A percentile compares a stretch with the other conserved stretches of the same genome.
Evolutionary conservation across 202 grass and related monocot species (phyloP).

Genomic region (Bolboschoenoplectus hybrid): DNA sequence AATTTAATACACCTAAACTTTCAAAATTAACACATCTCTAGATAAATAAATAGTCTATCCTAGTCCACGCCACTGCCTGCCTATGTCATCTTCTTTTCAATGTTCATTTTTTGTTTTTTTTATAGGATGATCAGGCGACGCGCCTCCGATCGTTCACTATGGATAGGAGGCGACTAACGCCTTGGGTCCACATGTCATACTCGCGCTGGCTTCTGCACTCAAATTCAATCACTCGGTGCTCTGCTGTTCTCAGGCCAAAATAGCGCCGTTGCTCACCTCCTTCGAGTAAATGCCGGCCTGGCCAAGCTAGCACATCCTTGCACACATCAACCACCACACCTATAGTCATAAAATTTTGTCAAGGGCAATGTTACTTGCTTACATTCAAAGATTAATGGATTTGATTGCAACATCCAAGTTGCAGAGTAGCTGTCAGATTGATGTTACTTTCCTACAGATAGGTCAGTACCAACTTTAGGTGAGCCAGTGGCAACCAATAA

Average conservation of each 20-base stretch:
- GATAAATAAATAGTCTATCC: constrained; percentile 29
- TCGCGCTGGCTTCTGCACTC: constrained; percentile 72
- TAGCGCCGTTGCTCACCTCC: constrained; percentile 84
- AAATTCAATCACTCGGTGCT: constrained; percentile 94
- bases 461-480: background rate
- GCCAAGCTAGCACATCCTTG: constrained; percentile 81
- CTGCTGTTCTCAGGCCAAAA: constrained; percentile 81
- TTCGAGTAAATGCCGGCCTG: constrained; percentile 80
- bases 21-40: constrained; percentile 30
- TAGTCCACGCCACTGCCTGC: background rate
- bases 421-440: background rate
- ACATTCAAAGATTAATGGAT: background rate
- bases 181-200: constrained; percentile 83
- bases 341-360: constrained; percentile 14
- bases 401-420: background rate
- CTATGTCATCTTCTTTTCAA: background rate
- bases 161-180: constrained; percentile 71
- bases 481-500: background rate
- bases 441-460: background rate
- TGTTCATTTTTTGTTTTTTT: background rate
- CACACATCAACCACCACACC: constrained; percentile 81
- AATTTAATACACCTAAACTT: constrained; percentile 24
- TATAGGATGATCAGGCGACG: constrained; percentile 26
- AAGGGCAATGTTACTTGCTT: background rate
- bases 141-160: constrained; percentile 58